phyloP scores from a whole-genome alignment of 177 flowering plant species.

The Vitis hybrid region DNA sequence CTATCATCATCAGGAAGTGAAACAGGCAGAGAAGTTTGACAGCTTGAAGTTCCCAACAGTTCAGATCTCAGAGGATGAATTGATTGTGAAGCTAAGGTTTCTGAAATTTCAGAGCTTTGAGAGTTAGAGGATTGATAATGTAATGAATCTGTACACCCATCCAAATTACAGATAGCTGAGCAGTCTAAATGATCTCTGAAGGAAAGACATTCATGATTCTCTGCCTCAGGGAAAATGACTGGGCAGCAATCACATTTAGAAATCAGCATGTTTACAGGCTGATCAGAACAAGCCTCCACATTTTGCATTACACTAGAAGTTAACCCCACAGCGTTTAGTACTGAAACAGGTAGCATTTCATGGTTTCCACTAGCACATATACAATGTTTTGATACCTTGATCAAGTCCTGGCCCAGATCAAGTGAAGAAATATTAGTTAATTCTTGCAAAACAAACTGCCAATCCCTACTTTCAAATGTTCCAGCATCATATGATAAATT shows the following conservation, averaged over 20 bases:
- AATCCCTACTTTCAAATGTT: constrained; percentile 25
- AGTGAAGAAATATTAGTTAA: constrained; percentile 34
- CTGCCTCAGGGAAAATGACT: constrained; percentile 37
- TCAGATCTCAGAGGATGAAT: constrained; percentile 33
- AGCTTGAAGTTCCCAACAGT: constrained; percentile 29
- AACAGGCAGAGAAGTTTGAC: constrained; percentile 26
- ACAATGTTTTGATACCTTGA: constrained; percentile 27
- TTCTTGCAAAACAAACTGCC: constrained; percentile 31
- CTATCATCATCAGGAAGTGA: constrained; percentile 33
- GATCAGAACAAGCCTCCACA: constrained; percentile 12
- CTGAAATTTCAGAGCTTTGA: constrained; percentile 31
- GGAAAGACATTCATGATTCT: constrained; percentile 29
- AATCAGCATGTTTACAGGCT: constrained; percentile 23
- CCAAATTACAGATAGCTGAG: constrained; percentile 22
- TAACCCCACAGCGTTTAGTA: constrained; percentile 17
- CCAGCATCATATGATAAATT: constrained; percentile 32
- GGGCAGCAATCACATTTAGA: constrained; percentile 40
- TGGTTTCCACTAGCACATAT: constrained; percentile 24
- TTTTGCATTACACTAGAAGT: constrained; percentile 10
- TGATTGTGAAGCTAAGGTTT: constrained; percentile 26
- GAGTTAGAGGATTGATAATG: constrained; percentile 29
- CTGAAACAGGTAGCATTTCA: constrained; percentile 20
- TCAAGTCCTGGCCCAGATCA: constrained; percentile 38
- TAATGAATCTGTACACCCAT: constrained; percentile 23
- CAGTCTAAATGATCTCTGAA: constrained; percentile 27